Conservation (phyloP, 768 basidiomycete genomes). For the Macrolepiota albuminosa region DNA sequence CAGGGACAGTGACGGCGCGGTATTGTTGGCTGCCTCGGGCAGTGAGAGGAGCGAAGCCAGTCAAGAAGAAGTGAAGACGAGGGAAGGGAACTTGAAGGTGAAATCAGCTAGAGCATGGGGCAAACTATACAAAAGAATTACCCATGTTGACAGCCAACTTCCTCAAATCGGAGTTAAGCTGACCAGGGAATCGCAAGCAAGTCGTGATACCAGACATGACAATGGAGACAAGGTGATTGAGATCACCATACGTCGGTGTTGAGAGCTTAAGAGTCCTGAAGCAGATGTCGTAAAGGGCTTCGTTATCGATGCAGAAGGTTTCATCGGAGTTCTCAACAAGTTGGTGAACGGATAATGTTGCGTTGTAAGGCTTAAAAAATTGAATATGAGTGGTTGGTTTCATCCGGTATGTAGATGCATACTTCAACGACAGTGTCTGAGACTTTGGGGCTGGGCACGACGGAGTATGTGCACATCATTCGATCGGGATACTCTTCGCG, state of each 20-base stretch:
- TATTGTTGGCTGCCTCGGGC: slow-evolving; percentile 93
- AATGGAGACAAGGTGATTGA: slow-evolving; percentile 95
- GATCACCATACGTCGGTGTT: slow-evolving; percentile 94
- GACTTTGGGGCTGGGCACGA: slow-evolving; percentile 95
- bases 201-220: slow-evolving; percentile 99
- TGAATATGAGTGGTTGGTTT: not conserved
- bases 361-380: slow-evolving; percentile 85
- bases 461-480: slow-evolving; percentile 99
- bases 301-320: slow-evolving; percentile 99
- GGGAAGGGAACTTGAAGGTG: slow-evolving; percentile 83
- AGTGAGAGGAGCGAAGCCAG: slow-evolving; percentile 91
- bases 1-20: slow-evolving; percentile 95
- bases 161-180: slow-evolving; percentile 96
- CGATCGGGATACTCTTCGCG: slow-evolving; percentile 98
- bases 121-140: slow-evolving; percentile 27
- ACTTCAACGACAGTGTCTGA: slow-evolving; percentile 99
- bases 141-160: slow-evolving; percentile 99
- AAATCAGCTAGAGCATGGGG: not conserved
- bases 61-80: slow-evolving; percentile 99
- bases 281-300: slow-evolving; percentile 98
- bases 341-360: slow-evolving; percentile 96
- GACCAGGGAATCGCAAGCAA: slow-evolving; percentile 99
- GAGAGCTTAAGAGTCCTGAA: slow-evolving; percentile 96
- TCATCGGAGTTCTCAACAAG: slow-evolving; percentile 99
- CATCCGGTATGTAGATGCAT: slow-evolving; percentile 7